A percentile compares a stretch with the other conserved stretches of the same genome.
Evolutionary conservation across 1,139 yeast genomes (phyloP).

Genomic region (Ashbya aceris): DNA sequence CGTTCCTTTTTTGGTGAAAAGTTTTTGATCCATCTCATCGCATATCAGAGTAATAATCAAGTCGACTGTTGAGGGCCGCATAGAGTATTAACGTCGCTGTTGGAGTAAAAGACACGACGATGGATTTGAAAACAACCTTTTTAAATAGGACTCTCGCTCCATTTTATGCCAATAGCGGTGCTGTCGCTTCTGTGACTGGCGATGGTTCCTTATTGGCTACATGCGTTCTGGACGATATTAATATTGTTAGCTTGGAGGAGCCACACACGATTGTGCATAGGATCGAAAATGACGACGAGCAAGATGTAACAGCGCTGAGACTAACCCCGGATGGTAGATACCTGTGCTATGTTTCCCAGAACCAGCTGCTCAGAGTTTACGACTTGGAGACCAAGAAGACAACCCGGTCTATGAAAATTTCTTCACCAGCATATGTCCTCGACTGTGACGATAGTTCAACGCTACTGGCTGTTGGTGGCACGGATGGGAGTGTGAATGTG

Average conservation of each 20-base stretch:
- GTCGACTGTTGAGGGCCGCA: no score
- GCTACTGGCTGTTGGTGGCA: conserved; percentile 85
- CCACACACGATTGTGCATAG: conserved; percentile 40
- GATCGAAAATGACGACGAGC: conserved; percentile 80
- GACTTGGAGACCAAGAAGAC: conserved; percentile 34
- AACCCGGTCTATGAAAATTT: conserved; percentile 46
- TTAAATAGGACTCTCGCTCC: conserved; percentile 50
- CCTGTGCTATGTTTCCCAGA: conserved; percentile 70
- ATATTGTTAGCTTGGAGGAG: conserved; percentile 56
- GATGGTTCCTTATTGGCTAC: conserved; percentile 72
- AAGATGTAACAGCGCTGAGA: conserved; percentile 57
- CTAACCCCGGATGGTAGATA: conserved; percentile 67
- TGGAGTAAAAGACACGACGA: conserved; percentile 3
- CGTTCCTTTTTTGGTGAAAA: conserved; percentile 1
- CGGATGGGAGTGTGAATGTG: conserved; percentile 86
- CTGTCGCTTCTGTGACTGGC: conserved; percentile 59
- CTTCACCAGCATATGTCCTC: conserved; percentile 77
- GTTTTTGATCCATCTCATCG: conserved; percentile 10
- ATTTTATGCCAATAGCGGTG: conserved; percentile 70
- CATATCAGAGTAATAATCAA: not conserved
- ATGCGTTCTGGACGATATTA: conserved; percentile 64
- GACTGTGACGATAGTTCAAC: conserved; percentile 74
- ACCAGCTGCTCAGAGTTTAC: conserved; percentile 70
- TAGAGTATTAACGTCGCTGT: no score
- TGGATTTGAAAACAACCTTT: conserved; percentile 34